These are phyloP conservation scores for Uronychia setigera DNA, from an alignment of 73 alveolate genomes.

Conservation along the genomic window DNA sequence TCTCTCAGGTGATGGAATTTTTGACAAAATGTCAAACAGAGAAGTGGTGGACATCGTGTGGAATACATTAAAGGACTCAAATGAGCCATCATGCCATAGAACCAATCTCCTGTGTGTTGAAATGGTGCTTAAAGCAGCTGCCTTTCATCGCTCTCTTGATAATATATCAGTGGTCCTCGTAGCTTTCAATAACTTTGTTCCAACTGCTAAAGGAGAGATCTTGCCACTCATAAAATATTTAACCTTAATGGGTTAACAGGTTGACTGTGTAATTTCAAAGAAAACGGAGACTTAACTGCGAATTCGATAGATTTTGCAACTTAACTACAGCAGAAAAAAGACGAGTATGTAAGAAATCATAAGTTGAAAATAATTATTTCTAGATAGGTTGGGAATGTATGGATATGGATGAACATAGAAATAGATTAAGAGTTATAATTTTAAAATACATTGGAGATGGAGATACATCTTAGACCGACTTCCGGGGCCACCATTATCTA, in stretches of 20 bases:
- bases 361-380: no score
- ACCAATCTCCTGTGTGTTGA: constrained; percentile 44
- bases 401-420: no score
- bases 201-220: neutral
- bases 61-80: constrained; percentile 3
- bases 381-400: no score
- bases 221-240: neutral
- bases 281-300: neutral
- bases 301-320: neutral
- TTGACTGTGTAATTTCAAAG: no score
- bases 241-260: no score
- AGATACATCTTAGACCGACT: no score
- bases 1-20: constrained; percentile 92
- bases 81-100: neutral
- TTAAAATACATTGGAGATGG: no score
- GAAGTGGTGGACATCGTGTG: constrained; percentile 83
- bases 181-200: constrained; percentile 59
- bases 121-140: constrained; percentile 68
- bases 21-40: constrained; percentile 84
- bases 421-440: no score
- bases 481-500: no score
- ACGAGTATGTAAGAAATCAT: no score
- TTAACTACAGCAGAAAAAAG: neutral
- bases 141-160: constrained; percentile 71
- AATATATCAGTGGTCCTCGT: constrained; percentile 76